Conservation (phyloP, 2,329 filamentous ascomycete genomes). For the Ophiostoma fasciatum region DNA sequence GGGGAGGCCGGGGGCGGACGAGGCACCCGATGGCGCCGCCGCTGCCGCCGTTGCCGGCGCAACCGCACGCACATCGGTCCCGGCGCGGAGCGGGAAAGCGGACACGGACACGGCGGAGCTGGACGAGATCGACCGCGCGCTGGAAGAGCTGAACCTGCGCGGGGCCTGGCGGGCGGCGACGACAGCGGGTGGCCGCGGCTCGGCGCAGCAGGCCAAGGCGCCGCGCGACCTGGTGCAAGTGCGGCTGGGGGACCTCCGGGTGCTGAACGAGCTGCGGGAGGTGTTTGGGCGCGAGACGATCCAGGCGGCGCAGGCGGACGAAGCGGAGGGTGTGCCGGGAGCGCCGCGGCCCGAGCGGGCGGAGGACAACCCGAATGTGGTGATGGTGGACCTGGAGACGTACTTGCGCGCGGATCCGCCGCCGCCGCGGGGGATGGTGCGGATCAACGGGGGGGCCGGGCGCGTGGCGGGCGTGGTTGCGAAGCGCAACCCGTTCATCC, state of each 20-base stretch:
- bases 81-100: conserved; percentile 10
- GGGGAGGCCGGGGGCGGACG: conserved; percentile 4
- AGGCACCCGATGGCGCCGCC: neutral
- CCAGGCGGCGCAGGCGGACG: conserved; percentile 35
- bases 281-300: conserved; percentile 43
- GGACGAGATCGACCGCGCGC: conserved; percentile 42
- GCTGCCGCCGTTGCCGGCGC: neutral
- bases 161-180: no score
- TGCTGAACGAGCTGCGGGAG: conserved; percentile 74
- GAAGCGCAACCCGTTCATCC: conserved; percentile 69
- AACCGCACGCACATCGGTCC: neutral
- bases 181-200: no score
- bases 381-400: conserved; percentile 38
- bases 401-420: conserved; percentile 24
- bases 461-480: conserved; percentile 56
- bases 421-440: conserved; percentile 4
- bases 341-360: conserved; percentile 14
- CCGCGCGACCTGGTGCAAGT: conserved; percentile 26
- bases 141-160: conserved; percentile 33
- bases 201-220: conserved; percentile 6
- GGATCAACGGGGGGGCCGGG: neutral
- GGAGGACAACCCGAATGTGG: conserved; percentile 19
- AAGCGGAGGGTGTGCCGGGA: conserved; percentile 21
- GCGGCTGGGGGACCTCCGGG: conserved; percentile 61
- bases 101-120: conserved; percentile 10